A percentile compares a stretch with the other conserved stretches of the same genome.
These are phyloP conservation scores for California macrophylla DNA, from an alignment of 441 rosid species.

Conservation along the genomic window DNA sequence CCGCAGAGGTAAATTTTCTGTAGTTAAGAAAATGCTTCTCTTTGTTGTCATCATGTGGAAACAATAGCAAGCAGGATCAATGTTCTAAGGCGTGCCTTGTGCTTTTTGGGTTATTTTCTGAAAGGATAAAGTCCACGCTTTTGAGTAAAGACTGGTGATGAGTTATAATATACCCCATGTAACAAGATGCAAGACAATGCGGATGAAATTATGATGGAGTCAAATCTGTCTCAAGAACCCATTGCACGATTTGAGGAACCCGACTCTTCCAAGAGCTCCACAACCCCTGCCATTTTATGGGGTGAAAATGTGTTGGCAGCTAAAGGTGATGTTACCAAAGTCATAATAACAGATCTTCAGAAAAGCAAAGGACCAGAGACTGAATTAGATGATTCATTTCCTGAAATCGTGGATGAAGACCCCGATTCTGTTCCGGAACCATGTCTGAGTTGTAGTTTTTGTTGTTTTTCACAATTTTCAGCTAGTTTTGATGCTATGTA, in stretches of 20 bases:
- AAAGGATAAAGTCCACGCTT: no score
- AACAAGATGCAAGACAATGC: slow-evolving; percentile 13
- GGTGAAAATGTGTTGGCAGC: slow-evolving; percentile 15
- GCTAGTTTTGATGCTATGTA: not conserved
- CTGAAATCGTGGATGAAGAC: slow-evolving; percentile 34
- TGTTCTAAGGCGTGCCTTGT: no score
- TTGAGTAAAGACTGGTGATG: no score
- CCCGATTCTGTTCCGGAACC: slow-evolving; percentile 27
- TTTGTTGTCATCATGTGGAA: no score
- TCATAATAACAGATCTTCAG: slow-evolving; percentile 5
- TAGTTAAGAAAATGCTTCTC: no score
- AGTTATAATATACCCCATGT: no score
- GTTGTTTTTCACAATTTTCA: not conserved
- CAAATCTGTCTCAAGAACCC: no score
- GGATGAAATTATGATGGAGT: slow-evolving; percentile 24
- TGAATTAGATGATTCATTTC: slow-evolving; percentile 26
- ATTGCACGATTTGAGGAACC: slow-evolving; percentile 24
- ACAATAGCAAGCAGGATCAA: no score
- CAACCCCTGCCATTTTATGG: slow-evolving; percentile 10
- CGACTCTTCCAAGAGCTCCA: slow-evolving; percentile 19
- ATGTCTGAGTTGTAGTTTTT: not conserved
- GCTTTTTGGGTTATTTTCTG: no score
- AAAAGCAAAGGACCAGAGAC: no score
- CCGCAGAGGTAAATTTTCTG: no score
- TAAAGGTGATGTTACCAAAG: slow-evolving; percentile 7